phyloP scores from a whole-genome alignment of 306 rosid species.

The Vigna mungo region DNA sequence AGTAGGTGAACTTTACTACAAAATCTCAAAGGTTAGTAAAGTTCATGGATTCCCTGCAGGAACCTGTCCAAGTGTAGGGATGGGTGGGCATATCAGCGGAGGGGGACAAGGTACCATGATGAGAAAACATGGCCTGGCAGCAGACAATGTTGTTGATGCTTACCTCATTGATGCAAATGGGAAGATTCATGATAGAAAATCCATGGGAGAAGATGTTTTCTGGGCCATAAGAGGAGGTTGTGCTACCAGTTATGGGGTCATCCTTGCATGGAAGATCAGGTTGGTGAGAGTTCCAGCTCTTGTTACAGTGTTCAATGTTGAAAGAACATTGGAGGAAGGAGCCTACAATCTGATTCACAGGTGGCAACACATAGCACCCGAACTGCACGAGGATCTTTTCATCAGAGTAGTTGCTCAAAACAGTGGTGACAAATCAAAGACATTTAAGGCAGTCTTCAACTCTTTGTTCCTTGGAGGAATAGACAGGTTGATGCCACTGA shows the following conservation, averaged over 20 bases:
- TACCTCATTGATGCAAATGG: slow-evolving; percentile 52
- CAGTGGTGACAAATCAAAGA: slow-evolving; percentile 36
- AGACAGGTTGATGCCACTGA: slow-evolving; percentile 45
- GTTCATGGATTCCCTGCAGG: slow-evolving; percentile 64
- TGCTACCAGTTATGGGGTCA: slow-evolving; percentile 63
- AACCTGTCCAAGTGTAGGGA: slow-evolving; percentile 56
- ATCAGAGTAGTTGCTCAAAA: slow-evolving; percentile 58
- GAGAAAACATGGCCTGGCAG: slow-evolving; percentile 65
- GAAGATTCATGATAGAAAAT: slow-evolving; percentile 49
- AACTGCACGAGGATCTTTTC: slow-evolving; percentile 61
- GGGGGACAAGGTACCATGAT: slow-evolving; percentile 55
- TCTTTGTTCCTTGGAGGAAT: slow-evolving; percentile 54
- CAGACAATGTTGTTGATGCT: slow-evolving; percentile 69
- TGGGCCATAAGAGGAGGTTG: slow-evolving; percentile 82
- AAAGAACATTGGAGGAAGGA: slow-evolving; percentile 48
- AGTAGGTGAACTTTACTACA: slow-evolving; percentile 63
- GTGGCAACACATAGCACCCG: slow-evolving; percentile 52
- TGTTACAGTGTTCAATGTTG: slow-evolving; percentile 53
- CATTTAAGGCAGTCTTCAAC: slow-evolving; percentile 20
- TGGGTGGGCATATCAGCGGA: slow-evolving; percentile 70
- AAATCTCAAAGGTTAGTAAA: slow-evolving; percentile 47
- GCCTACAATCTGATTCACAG: slow-evolving; percentile 43
- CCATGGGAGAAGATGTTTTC: slow-evolving; percentile 67
- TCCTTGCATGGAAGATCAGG: slow-evolving; percentile 62
- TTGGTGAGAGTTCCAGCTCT: slow-evolving; percentile 53